phyloP scores from a whole-genome alignment of 1,139 yeast genomes.

The Candida sp. region DNA sequence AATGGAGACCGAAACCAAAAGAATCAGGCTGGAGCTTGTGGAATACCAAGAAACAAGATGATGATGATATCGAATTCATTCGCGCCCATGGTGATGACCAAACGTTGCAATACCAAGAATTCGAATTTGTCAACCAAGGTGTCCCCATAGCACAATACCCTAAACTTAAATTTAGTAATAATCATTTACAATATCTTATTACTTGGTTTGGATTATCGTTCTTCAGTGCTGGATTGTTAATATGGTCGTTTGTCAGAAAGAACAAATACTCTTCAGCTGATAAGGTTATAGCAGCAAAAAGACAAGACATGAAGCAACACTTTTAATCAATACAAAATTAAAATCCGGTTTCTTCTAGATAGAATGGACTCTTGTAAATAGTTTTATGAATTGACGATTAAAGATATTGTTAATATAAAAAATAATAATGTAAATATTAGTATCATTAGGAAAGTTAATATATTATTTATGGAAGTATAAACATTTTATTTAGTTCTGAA shows the following conservation, averaged over 20 bases:
- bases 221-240: slow-evolving; percentile 63
- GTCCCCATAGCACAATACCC: slow-evolving; percentile 88
- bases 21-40: slow-evolving; percentile 5
- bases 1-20: slow-evolving; percentile 28
- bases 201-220: slow-evolving; percentile 93
- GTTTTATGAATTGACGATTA: too few species aligned
- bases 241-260: slow-evolving; percentile 29
- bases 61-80: slow-evolving; percentile 15
- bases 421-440: too few species aligned
- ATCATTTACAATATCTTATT: slow-evolving; percentile 86
- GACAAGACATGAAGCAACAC: slow-evolving; percentile 31
- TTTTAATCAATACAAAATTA: slow-evolving; percentile 4
- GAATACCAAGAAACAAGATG: slow-evolving; percentile 2
- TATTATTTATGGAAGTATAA: too few species aligned
- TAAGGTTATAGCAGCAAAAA: slow-evolving; percentile 38
- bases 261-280: slow-evolving; percentile 35
- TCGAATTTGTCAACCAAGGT: slow-evolving; percentile 67
- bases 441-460: too few species aligned
- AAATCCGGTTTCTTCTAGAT: slow-evolving; percentile 8
- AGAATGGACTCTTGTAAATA: not conserved
- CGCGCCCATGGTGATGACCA: slow-evolving; percentile 20
- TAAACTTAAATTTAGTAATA: slow-evolving; percentile 75
- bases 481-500: too few species aligned
- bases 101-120: slow-evolving; percentile 40
- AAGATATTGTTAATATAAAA: too few species aligned